A percentile compares a stretch with the other conserved stretches of the same genome.
Evolutionary conservation across 2,329 filamentous ascomycete species (phyloP).

Genomic region (Cryoendolithus antarcticus): DNA sequence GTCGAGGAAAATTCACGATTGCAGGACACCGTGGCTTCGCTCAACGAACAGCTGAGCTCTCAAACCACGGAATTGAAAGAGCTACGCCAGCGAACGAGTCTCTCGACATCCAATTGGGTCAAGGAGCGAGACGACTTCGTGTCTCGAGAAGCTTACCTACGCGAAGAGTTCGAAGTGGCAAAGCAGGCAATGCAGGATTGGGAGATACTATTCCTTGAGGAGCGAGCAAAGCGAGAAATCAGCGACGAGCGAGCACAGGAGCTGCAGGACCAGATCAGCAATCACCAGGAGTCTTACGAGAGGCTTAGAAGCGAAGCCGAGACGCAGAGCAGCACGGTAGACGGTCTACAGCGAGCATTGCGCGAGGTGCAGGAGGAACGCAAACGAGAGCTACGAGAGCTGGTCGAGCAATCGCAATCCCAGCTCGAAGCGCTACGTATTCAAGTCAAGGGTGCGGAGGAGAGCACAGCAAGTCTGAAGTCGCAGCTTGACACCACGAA

Average conservation of each 20-base stretch:
- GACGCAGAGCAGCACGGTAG: slow-evolving; percentile 64
- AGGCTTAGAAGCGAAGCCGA: slow-evolving; percentile 61
- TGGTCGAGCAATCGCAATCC: slow-evolving; percentile 79
- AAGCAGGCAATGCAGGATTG: slow-evolving; percentile 97
- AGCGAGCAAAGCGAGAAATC: slow-evolving; percentile 79
- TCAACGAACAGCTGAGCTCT: slow-evolving; percentile 58
- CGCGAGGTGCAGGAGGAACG: slow-evolving; percentile 89
- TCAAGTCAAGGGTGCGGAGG: slow-evolving; percentile 59
- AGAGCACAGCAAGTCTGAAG: slow-evolving; percentile 53
- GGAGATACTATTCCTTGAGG: slow-evolving; percentile 96
- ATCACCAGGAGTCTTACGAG: slow-evolving; percentile 63
- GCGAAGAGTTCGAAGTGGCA: slow-evolving; percentile 80
- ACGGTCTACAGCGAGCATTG: slow-evolving; percentile 78
- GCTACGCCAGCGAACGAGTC: slow-evolving; percentile 67
- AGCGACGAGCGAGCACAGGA: slow-evolving; percentile 68
- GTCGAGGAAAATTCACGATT: slow-evolving; percentile 36
- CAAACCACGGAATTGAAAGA: slow-evolving; percentile 64
- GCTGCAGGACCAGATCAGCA: slow-evolving; percentile 69
- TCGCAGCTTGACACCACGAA: slow-evolving; percentile 52
- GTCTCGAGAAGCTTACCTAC: slow-evolving; percentile 60
- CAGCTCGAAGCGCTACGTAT: slow-evolving; percentile 69
- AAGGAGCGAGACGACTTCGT: slow-evolving; percentile 83
- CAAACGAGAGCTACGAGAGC: slow-evolving; percentile 77
- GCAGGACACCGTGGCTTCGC: slow-evolving; percentile 49
- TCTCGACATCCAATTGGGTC: slow-evolving; percentile 89